These are phyloP conservation scores for Xylaria hypoxylon DNA, from an alignment of 2,329 filamentous ascomycete genomes.

Conservation along the genomic window DNA sequence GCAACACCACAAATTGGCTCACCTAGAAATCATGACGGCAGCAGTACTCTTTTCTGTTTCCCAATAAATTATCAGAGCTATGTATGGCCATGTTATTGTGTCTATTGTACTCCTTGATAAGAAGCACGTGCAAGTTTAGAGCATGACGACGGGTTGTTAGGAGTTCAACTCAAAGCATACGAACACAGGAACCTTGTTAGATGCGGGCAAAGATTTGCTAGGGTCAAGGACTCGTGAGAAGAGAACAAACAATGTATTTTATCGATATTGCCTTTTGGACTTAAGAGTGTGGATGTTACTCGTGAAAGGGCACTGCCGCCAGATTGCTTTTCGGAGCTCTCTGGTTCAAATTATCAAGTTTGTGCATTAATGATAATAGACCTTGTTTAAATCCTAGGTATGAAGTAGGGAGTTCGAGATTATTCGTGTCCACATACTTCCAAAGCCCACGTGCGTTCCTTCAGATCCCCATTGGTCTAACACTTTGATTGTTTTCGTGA, in stretches of 20 bases:
- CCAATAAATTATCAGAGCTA: neutral
- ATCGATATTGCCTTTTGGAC: neutral
- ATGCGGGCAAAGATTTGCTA: neutral
- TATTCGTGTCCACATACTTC: conserved; percentile 27
- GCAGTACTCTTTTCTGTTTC: neutral
- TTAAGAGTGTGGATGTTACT: neutral
- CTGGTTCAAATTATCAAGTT: conserved; percentile 4
- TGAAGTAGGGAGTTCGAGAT: conserved; percentile 18
- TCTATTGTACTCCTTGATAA: neutral
- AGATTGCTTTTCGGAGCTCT: neutral
- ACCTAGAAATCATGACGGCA: neutral
- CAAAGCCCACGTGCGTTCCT: conserved; percentile 28
- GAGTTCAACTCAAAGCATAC: neutral
- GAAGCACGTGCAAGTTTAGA: neutral
- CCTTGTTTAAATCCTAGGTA: conserved; percentile 17
- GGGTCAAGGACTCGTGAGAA: neutral
- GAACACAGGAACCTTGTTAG: neutral
- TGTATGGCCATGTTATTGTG: neutral
- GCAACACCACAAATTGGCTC: neutral
- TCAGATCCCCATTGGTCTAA: conserved; percentile 27
- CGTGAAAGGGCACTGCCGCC: neutral
- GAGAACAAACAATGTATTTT: neutral
- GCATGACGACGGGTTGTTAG: neutral
- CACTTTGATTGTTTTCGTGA: conserved; percentile 6
- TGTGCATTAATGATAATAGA: conserved; percentile 12